Conservation (phyloP, 306 rosid genomes). For the Biancaea sappan region DNA sequence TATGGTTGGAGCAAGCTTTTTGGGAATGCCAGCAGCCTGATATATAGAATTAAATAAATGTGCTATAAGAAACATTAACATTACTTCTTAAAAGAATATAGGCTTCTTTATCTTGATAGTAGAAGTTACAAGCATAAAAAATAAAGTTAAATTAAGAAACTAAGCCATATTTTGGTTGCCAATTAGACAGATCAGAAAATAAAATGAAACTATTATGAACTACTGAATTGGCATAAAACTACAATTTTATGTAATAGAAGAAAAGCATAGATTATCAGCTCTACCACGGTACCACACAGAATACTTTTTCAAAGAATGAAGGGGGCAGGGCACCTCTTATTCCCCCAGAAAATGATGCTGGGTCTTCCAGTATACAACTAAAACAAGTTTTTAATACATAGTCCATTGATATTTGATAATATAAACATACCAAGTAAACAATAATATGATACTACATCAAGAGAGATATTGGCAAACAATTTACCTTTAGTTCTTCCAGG, state of each 20-base stretch:
- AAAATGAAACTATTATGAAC: not conserved
- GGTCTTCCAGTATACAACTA: not conserved
- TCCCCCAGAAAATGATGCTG: not conserved
- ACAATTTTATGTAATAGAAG: not conserved
- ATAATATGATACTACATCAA: not conserved
- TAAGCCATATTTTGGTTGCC: not conserved
- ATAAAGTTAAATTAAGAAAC: too few species aligned
- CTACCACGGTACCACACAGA: not conserved
- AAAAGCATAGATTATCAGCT: not conserved
- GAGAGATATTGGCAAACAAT: not conserved
- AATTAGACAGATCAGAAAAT: not conserved
- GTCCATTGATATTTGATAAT: not conserved
- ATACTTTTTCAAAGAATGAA: not conserved
- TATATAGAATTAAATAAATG: not conserved
- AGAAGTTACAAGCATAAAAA: not conserved
- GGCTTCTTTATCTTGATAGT: not conserved
- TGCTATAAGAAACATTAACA: not conserved
- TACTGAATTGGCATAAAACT: not conserved
- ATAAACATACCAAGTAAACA: not conserved
- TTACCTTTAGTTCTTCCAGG: conserved; percentile 67
- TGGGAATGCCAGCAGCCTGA: conserved; percentile 76
- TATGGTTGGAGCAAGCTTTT: conserved; percentile 66
- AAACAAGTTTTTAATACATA: not conserved
- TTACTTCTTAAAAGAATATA: not conserved
- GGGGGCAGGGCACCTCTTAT: not conserved